Evolutionary conservation across 495 filamentous ascomycete species (phyloP), one percentile per base, ranked within the genome.

Genomic region (Penicillium parvum): DNA sequence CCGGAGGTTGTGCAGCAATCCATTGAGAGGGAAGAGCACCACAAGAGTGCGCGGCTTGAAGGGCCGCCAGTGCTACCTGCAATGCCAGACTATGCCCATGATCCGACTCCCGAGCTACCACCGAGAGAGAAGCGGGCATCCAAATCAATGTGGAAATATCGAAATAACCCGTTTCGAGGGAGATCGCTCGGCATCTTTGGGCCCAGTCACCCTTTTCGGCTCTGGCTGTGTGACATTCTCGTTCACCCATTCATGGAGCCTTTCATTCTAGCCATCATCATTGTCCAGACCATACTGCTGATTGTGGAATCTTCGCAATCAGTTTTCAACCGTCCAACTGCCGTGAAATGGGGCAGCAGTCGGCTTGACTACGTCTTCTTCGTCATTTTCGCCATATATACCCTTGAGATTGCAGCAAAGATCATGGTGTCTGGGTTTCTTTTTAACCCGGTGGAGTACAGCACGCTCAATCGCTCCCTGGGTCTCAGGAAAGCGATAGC

Each of bases 341-440:
- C 71, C 7, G 49, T 53, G 20, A 36, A 37, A 11, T 97, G 89
- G 89, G 82, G 86, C 9, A 66, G 70, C 7, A 73, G 70, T 19
- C 65, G 71, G 44, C 85, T 91, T 39, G 88, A 97, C 58, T 94
- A 77, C 66, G 79, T 81, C 12, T 73, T 97, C 10, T 75, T 96
- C 37, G 81, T 61, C 2, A 81, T 97, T 7, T 99, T 99, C 58
- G 67, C 85, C 39, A 81, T 99, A 45, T 99, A 96, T 58, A 95
- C 92, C 5, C 60, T 94, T 12, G 92, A 99, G 59, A 77, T 92
- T 19, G 63, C 80, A 32, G 82, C 85, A 38, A 82, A 87, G 45
- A 81, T 87, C 26, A 81, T 97, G 44, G 92, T 99, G 8, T 97
- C 94, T 0, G 92, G 92, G 4, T 81, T 96, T 40, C 71, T 99